Conservation (phyloP, 139 green algal genomes). For the Tetratostichococcus sp. region DNA sequence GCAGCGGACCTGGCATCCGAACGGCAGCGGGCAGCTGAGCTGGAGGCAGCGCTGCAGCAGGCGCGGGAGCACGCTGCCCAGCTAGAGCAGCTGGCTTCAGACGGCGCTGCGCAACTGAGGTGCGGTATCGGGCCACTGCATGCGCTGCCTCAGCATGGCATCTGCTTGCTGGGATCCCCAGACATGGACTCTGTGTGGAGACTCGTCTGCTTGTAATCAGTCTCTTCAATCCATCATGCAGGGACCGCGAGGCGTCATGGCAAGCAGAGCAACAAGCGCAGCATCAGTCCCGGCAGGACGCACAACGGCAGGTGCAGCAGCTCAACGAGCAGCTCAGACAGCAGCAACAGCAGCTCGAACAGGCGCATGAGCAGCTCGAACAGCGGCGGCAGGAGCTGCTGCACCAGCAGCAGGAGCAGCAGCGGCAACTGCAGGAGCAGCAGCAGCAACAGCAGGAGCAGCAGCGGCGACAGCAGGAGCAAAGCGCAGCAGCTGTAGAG, state of each 20-base stretch:
- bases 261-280: background rate
- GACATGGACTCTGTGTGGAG: too few species aligned
- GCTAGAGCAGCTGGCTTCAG: background rate
- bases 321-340: background rate
- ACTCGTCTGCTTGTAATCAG: background rate
- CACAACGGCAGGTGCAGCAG: background rate
- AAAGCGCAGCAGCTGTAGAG: too few species aligned
- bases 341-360: background rate
- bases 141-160: background rate
- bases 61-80: background rate
- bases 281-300: background rate
- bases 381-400: background rate
- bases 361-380: background rate
- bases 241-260: background rate
- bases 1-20: background rate
- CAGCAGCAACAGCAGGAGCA: background rate
- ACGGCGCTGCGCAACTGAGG: background rate
- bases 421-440: background rate
- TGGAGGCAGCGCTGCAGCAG: constrained; percentile 1
- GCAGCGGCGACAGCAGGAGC: background rate
- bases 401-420: background rate
- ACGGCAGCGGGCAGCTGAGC: background rate
- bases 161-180: too few species aligned
- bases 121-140: background rate
- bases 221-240: background rate